Evolutionary conservation across 208 protist species (phyloP).

Genomic region (Blechomonas ayalai): DNA sequence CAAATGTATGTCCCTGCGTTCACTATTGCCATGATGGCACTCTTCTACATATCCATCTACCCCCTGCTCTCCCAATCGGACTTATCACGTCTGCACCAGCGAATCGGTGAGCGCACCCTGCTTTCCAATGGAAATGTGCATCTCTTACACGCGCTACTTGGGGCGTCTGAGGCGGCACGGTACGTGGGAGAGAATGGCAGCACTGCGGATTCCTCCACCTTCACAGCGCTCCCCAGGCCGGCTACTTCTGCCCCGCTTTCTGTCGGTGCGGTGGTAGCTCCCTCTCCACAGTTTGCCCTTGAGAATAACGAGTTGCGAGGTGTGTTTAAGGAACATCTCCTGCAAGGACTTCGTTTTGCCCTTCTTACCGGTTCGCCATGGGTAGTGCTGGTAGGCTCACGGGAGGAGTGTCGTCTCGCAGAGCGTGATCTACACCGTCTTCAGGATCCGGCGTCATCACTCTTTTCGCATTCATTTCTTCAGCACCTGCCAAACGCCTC

Average conservation of each 20-base stretch:
- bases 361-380: conserved; percentile 53
- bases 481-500: neutral
- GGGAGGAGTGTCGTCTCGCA: conserved; percentile 9
- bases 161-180: too few species aligned
- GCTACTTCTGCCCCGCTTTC: too few species aligned
- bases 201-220: neutral
- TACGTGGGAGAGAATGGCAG: too few species aligned
- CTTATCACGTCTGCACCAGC: too few species aligned
- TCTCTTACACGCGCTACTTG: too few species aligned
- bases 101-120: too few species aligned
- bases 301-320: conserved; percentile 12
- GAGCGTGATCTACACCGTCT: conserved; percentile 6
- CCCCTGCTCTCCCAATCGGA: too few species aligned
- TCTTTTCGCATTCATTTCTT: conserved; percentile 10
- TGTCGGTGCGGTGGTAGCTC: conserved; percentile 33
- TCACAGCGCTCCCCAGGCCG: conserved; percentile 9
- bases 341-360: conserved; percentile 37
- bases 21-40: too few species aligned
- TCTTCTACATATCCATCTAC: too few species aligned
- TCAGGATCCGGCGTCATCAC: neutral
- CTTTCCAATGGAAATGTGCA: too few species aligned
- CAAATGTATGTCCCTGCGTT: too few species aligned
- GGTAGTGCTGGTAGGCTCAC: conserved; percentile 33
- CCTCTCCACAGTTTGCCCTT: conserved; percentile 16
- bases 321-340: conserved; percentile 26